phyloP scores from a whole-genome alignment of 75 land plant species.

The Pinus tabuliformis region DNA sequence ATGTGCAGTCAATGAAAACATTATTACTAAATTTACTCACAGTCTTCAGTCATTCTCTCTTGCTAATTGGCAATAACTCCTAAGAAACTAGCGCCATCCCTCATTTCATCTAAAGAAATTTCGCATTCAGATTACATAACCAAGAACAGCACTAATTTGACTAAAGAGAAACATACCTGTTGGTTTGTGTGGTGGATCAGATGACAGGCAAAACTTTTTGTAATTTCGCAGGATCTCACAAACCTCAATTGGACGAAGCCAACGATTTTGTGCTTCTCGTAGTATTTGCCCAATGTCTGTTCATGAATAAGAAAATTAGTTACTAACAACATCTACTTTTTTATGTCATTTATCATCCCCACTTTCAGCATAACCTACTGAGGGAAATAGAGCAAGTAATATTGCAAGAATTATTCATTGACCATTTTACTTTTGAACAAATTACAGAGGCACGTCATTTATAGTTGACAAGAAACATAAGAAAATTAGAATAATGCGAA shows the following conservation, averaged over 20 bases:
- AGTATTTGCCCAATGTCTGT: conserved; percentile 79
- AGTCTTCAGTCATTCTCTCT: neutral
- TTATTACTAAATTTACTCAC: neutral
- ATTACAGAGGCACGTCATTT: no score
- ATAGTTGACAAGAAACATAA: no score
- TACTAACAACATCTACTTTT: neutral
- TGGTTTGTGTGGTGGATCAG: conserved; percentile 86
- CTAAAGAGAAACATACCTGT: conserved; percentile 35
- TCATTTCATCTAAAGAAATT: neutral
- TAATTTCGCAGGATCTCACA: conserved; percentile 87
- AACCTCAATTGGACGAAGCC: conserved; percentile 95
- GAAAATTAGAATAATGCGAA: no score
- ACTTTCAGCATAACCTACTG: no score
- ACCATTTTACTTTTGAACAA: no score
- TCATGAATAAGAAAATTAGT: neutral
- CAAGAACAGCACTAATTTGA: neutral
- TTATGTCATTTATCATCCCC: neutral
- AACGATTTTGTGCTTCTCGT: conserved; percentile 77
- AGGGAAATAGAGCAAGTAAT: no score
- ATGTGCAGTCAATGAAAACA: neutral
- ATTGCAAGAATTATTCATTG: no score
- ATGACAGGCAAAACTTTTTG: conserved; percentile 54
- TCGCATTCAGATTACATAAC: neutral
- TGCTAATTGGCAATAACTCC: neutral
- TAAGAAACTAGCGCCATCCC: neutral